Percentiles rank a stretch among this genome's conserved stretches.
phyloP scores from a whole-genome alignment of 2,329 filamentous ascomycete genomes.

The Botryosphaeria dothidea region DNA sequence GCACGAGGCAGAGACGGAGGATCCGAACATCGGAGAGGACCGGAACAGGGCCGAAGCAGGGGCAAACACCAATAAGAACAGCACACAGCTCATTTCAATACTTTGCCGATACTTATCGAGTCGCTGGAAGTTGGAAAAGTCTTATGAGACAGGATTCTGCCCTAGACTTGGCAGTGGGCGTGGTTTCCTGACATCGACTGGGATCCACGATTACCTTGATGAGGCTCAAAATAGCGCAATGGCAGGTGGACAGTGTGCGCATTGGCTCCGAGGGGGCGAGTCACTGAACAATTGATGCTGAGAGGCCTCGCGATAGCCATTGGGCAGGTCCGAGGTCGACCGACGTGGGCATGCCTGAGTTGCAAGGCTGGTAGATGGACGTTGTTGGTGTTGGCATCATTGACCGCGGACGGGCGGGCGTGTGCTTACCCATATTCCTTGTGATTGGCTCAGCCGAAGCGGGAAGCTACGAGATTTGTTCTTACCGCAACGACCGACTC shows the following conservation, averaged over 20 bases:
- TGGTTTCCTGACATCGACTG: not conserved
- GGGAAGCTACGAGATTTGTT: constrained; percentile 18
- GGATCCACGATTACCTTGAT: not conserved
- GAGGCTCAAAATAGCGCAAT: constrained; percentile 7
- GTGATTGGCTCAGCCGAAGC: constrained; percentile 14
- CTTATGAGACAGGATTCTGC: not conserved
- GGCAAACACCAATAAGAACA: not conserved
- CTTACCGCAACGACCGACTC: constrained; percentile 13
- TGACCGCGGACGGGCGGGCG: not conserved
- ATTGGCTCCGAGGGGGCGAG: not conserved
- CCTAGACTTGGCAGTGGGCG: not conserved
- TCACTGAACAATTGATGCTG: not conserved
- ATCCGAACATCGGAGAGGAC: constrained; percentile 8
- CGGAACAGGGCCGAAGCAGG: constrained; percentile 2
- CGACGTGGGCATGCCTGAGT: not conserved
- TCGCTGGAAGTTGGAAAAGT: not conserved
- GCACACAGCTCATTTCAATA: not conserved
- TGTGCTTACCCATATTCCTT: not conserved
- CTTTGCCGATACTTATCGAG: not conserved
- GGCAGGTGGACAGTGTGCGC: not conserved
- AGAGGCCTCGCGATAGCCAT: not conserved
- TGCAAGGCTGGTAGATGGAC: not conserved
- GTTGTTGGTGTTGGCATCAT: constrained; percentile 7
- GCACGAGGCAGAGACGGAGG: not conserved
- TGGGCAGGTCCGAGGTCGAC: not conserved